These are phyloP conservation scores for Talaromyces verruculosus DNA, from an alignment of 2,329 filamentous ascomycete genomes.

Conservation along the genomic window DNA sequence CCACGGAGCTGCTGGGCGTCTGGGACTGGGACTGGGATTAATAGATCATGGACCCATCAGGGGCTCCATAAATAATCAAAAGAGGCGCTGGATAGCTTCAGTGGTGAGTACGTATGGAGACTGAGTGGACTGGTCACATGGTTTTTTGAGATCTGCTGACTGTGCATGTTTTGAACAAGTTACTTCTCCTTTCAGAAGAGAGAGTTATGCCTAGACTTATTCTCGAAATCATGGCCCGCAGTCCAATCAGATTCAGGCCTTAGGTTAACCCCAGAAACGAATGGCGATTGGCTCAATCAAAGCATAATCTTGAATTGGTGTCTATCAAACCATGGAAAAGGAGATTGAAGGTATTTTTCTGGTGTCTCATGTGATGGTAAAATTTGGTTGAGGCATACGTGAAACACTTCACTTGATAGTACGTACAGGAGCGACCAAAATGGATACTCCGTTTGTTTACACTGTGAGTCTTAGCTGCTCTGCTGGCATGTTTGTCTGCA, in stretches of 20 bases:
- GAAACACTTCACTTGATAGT: neutral
- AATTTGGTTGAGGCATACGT: neutral
- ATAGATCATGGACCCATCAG: slow-evolving; percentile 5
- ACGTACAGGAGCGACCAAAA: neutral
- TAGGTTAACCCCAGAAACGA: neutral
- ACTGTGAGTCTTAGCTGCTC: neutral
- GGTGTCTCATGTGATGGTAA: slow-evolving; percentile 1
- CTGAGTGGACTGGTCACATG: neutral
- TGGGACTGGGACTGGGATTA: slow-evolving; percentile 3
- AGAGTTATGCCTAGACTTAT: neutral
- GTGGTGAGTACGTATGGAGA: neutral
- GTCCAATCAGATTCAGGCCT: neutral
- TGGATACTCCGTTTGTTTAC: neutral
- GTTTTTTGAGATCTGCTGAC: neutral
- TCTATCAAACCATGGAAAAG: neutral
- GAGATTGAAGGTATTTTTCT: neutral
- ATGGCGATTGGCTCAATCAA: neutral
- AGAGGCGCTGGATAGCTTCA: neutral
- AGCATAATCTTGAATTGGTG: neutral
- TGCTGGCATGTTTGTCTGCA: neutral
- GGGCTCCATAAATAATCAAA: slow-evolving; percentile 9
- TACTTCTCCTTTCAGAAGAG: neutral
- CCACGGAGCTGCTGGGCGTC: neutral
- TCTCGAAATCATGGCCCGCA: neutral
- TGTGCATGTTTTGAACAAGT: neutral